Evolutionary conservation across 345 rosid species (phyloP), one percentile per base, ranked within the genome.

Genomic region (Cochlearia excelsa): DNA sequence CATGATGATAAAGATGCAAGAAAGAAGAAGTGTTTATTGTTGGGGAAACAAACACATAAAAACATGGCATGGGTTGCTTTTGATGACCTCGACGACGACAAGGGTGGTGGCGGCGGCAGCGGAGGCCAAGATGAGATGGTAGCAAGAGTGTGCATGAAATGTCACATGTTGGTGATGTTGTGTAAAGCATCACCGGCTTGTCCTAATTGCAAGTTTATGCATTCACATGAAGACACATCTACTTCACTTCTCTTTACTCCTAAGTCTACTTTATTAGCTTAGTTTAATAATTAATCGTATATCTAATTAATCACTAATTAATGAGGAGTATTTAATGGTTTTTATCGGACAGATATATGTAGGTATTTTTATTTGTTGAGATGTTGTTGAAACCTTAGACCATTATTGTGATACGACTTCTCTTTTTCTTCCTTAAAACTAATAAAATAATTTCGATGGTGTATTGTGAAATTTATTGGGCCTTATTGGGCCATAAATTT

Each of bases 181-280:
- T 82, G 80, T 69, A 75, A 77, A 73, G 77, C 86, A 0, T 75
- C 86, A 34, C 96, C 90, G 30, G 61, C 78, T 0, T 88, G 96
- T 53, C 96, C 96, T 58, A 88, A 82, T 73, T 88, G 96, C 85
- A 88, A 85, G 65, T 88, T 85, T 77, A 67, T 85, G 80, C 90
- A 88, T 81, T 66, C 70, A 10, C 70, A 56, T 30, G 34, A 66
- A 56, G 48, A 65, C 40, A 56, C 55, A 0, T 55, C 62, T 46
- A 9, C 29, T 9, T 55, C 54, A 29, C 55, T 66, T 57, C 9
- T 57, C 16, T 66, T 66, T 11, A 46, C 49, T 38, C 28, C 50
- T 47, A 66, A 66, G 49, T 43, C 70, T 39, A 47, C 50, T 47
- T 41, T 66, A 46, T 3, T 56, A 66, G 53, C 68, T n/a, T 53